Percentiles rank a stretch among this genome's conserved stretches.
Evolutionary conservation across 2,329 filamentous ascomycete species (phyloP).

Genomic region (Ascochyta fabae): DNA sequence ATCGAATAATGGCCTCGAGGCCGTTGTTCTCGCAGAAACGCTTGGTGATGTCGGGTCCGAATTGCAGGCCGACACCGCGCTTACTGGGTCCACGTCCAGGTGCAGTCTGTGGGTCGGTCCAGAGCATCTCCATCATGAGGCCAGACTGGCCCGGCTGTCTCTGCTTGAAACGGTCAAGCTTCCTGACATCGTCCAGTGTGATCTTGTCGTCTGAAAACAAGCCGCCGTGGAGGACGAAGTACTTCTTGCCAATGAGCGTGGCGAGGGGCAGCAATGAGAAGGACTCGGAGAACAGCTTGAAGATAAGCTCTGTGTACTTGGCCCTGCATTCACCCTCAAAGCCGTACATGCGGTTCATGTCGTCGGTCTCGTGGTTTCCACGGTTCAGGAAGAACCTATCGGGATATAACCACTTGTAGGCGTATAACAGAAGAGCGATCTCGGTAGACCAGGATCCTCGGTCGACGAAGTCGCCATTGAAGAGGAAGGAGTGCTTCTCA

Average conservation of each 20-base stretch:
- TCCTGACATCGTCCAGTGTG: constrained; percentile 90
- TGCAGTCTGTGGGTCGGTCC: constrained; percentile 91
- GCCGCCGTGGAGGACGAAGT: constrained; percentile 90
- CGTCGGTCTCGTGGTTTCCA: constrained; percentile 98
- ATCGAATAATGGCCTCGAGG: constrained; percentile 92
- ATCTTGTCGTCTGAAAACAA: constrained; percentile 95
- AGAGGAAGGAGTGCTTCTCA: constrained; percentile 90
- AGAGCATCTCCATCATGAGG: constrained; percentile 99
- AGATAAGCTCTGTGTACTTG: constrained; percentile 95
- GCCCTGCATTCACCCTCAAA: constrained; percentile 98
- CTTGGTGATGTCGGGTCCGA: constrained; percentile 95
- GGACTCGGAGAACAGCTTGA: constrained; percentile 97
- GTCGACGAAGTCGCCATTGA: constrained; percentile 99
- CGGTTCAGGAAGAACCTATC: constrained; percentile 92
- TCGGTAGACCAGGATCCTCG: constrained; percentile 98
- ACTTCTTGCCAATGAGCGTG: constrained; percentile 89
- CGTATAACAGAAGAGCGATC: constrained; percentile 89
- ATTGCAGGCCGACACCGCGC: constrained; percentile 93
- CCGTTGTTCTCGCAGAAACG: constrained; percentile 96
- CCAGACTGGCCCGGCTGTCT: constrained; percentile 91
- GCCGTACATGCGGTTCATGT: constrained; percentile 98
- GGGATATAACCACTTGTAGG: constrained; percentile 95
- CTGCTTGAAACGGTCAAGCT: constrained; percentile 88
- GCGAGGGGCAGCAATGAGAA: constrained; percentile 94
- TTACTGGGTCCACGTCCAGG: constrained; percentile 93